Evolutionary conservation across 1,284 basidiomycete species (phyloP).

Genomic region (Prillingera fragicola): DNA sequence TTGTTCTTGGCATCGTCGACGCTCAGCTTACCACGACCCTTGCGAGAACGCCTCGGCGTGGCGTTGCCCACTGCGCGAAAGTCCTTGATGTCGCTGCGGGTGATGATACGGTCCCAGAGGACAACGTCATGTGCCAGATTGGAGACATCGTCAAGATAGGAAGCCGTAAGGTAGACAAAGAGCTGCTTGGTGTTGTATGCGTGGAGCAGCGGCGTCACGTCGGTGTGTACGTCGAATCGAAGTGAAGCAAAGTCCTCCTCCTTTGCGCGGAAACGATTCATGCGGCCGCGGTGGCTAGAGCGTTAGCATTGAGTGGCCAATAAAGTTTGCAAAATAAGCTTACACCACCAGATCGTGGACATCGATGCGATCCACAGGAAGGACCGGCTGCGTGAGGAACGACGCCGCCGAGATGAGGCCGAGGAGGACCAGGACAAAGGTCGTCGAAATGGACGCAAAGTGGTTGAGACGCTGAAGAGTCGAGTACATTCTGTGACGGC

Average conservation of each 20-base stretch:
- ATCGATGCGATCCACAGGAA: conserved; percentile 32
- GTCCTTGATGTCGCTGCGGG: conserved; percentile 33
- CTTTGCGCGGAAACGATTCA: conserved; percentile 32
- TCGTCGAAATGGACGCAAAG: conserved; percentile 44
- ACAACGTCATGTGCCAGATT: conserved; percentile 42
- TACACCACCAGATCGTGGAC: conserved; percentile 45
- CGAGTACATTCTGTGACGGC: conserved; percentile 39
- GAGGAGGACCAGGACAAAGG: conserved; percentile 46
- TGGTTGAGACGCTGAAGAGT: conserved; percentile 45
- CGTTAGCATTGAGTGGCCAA: neutral
- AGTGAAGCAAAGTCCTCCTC: conserved; percentile 44
- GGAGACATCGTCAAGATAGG: conserved; percentile 29
- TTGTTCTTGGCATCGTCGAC: conserved; percentile 42
- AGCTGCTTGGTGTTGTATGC: conserved; percentile 50
- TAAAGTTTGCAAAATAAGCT: conserved; percentile 8
- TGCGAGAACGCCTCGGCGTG: conserved; percentile 1
- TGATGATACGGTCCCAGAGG: conserved; percentile 48
- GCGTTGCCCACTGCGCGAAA: conserved; percentile 31
- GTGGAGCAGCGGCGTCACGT: conserved; percentile 45
- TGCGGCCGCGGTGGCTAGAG: conserved; percentile 33
- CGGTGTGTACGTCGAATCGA: conserved; percentile 45
- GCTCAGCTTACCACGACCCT: conserved; percentile 34
- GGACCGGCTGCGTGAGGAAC: conserved; percentile 33
- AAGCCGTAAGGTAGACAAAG: conserved; percentile 47
- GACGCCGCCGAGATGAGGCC: conserved; percentile 42